Conservation (phyloP, 768 basidiomycete genomes). For the Gymnopilus dilepis region DNA sequence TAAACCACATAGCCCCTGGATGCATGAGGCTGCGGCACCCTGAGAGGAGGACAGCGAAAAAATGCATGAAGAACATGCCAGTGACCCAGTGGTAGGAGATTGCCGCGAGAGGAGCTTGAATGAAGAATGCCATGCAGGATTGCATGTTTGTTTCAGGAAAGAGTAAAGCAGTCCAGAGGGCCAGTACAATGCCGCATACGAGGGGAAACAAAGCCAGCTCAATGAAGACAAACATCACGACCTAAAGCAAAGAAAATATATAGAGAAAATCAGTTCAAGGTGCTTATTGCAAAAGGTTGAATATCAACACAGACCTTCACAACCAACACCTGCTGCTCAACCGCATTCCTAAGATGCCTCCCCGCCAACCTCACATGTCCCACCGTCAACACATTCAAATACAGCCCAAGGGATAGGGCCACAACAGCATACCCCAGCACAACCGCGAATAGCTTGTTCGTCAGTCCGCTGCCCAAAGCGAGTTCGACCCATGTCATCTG, state of each 20-base stretch:
- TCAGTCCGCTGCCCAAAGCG: conserved; percentile 65
- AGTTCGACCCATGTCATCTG: conserved; percentile 61
- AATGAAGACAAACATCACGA: conserved; percentile 89
- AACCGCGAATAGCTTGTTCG: conserved; percentile 73
- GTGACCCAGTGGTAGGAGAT: conserved; percentile 93
- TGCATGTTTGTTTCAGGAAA: conserved; percentile 77
- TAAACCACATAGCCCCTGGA: conserved; percentile 93
- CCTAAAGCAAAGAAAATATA: conserved; percentile 48
- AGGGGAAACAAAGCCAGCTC: conserved; percentile 91
- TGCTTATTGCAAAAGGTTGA: not conserved
- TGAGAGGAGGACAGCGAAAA: conserved; percentile 84
- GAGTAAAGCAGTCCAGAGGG: conserved; percentile 82
- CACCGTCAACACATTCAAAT: conserved; percentile 78
- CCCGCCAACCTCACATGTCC: conserved; percentile 76
- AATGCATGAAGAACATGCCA: conserved; percentile 92
- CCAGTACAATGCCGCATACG: conserved; percentile 84
- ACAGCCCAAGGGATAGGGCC: conserved; percentile 61
- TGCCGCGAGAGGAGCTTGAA: conserved; percentile 78
- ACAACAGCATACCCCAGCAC: conserved; percentile 76
- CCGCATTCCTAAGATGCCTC: conserved; percentile 71
- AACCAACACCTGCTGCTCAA: conserved; percentile 84
- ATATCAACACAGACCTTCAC: conserved; percentile 75
- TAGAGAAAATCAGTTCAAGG: not conserved
- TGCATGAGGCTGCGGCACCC: conserved; percentile 86
- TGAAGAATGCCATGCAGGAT: conserved; percentile 68